Percentiles rank a stretch among this genome's conserved stretches.
phyloP scores from a whole-genome alignment of 805 yeast genomes.

The Nakazawaea wickerhamii region DNA sequence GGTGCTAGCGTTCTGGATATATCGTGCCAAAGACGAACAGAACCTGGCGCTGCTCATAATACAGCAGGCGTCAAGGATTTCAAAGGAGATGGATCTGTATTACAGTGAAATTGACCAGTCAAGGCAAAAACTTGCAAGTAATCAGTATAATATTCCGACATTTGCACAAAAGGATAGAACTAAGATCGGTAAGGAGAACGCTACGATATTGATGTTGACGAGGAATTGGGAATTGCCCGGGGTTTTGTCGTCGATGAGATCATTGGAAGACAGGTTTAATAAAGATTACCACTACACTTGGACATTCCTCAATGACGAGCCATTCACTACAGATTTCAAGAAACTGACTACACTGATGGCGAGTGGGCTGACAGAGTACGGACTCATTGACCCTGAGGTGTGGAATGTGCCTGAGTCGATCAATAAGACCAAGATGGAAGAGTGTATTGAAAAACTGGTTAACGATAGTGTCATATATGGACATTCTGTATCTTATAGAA shows the following conservation, averaged over 20 bases:
- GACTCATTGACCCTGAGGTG: conserved; percentile 56
- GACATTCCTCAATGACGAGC: conserved; percentile 75
- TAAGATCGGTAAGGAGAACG: conserved; percentile 61
- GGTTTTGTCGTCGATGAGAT: conserved; percentile 71
- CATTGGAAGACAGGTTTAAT: conserved; percentile 73
- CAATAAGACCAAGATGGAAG: conserved; percentile 49
- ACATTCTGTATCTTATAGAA: conserved; percentile 63
- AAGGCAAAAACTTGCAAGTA: conserved; percentile 31
- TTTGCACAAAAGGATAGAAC: conserved; percentile 26
- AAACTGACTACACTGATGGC: conserved; percentile 57
- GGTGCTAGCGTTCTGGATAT: background rate
- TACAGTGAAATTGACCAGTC: conserved; percentile 13
- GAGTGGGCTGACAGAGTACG: conserved; percentile 63
- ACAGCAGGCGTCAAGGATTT: background rate
- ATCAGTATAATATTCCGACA: conserved; percentile 30
- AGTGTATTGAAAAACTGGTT: conserved; percentile 38
- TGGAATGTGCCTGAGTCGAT: conserved; percentile 79
- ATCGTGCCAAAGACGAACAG: background rate
- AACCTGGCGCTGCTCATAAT: background rate
- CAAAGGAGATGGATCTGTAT: background rate
- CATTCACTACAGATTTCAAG: conserved; percentile 58
- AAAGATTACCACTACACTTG: conserved; percentile 62
- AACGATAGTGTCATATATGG: conserved; percentile 57
- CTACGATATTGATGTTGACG: conserved; percentile 82
- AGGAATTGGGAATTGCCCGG: conserved; percentile 74